Base-by-base conservation (phyloP, 352 stramenopile species). In the Pythium brachiatum region DNA sequence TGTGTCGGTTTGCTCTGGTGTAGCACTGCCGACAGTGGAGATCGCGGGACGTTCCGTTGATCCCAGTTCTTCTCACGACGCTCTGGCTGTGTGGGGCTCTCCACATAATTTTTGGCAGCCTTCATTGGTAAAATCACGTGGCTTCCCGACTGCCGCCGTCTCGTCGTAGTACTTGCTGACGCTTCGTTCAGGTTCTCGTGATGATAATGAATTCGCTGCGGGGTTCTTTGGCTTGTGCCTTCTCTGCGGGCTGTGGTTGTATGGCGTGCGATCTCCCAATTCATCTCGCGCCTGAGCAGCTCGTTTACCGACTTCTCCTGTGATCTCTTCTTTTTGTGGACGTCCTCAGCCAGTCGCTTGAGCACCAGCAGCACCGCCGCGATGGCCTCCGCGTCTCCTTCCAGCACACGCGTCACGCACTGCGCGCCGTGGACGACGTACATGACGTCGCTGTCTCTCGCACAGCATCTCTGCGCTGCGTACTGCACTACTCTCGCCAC, bases 351-450 rank as follows among this genome's bases (percentile, higher is more conserved):
- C 3, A 88, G 38, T 6, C 79, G 68, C 64, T 66, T 77, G 7
- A 91, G 57, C 1, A 89, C 64, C 2, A 36, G 50, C 12, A 91
- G 57, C 29, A 89, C 73, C 2, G 79, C 76, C 15, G 64, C 73
- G 51, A 90, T 84, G 7, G 71, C 68, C 8, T 65, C 56, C 23
- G 21, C 21, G 29, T 80, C 55, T 3, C 78, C 83, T 8, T 66
- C 61, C 34, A 75, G 62, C 8, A 90, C 31, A 16, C 62, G 74
- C 3, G 53, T 34, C 11, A 70, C 72, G 48, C 79, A 90, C 0
- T 74, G 27, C 2, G 60, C 58, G 12, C 83, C 57, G 26, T 89
- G 81, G 12, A 92, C 62, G 8, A 87, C 4, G 32, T 76, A 81
- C 48, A 87, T 71, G 12, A 73, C 73, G 25, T 83, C 75, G 27